A percentile compares a stretch with the other conserved stretches of the same genome.
These are phyloP conservation scores for Circinella minor DNA, from an alignment of 371 early-diverging fungal species.

Conservation along the genomic window DNA sequence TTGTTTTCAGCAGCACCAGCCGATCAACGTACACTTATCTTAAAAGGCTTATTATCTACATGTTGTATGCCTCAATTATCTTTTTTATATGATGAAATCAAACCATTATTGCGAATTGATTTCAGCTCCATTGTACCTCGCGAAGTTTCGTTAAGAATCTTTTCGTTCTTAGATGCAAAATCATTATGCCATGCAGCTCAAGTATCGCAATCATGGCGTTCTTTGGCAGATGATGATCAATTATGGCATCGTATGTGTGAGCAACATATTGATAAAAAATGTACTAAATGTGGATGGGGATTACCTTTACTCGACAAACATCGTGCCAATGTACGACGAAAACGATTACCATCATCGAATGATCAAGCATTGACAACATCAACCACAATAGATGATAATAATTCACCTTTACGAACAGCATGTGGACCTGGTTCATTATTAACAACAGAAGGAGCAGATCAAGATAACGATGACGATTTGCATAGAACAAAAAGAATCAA, in stretches of 20 bases:
- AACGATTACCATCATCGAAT: background rate
- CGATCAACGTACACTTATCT: constrained; percentile 62
- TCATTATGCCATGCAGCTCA: constrained; percentile 91
- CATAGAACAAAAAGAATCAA: constrained; percentile 10
- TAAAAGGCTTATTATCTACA: constrained; percentile 75
- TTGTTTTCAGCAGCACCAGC: constrained; percentile 64
- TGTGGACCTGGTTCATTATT: constrained; percentile 21
- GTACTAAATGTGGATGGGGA: constrained; percentile 96
- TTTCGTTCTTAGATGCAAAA: constrained; percentile 90
- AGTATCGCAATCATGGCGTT: constrained; percentile 81
- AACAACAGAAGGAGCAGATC: background rate
- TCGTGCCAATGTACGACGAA: constrained; percentile 19
- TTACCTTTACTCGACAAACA: constrained; percentile 70
- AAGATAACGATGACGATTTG: background rate
- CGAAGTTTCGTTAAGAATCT: constrained; percentile 80
- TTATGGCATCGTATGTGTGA: constrained; percentile 96
- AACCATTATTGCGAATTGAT: constrained; percentile 80
- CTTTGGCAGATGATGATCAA: constrained; percentile 85
- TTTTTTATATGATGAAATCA: constrained; percentile 68
- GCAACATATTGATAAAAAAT: constrained; percentile 96
- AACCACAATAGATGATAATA: background rate
- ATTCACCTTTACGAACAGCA: constrained; percentile 22
- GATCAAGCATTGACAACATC: background rate
- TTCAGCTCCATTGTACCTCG: constrained; percentile 77
- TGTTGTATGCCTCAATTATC: constrained; percentile 84